A percentile compares a stretch with the other conserved stretches of the same genome.
phyloP scores from a whole-genome alignment of 495 filamentous ascomycete species.

The Lophiostoma macrostomum region DNA sequence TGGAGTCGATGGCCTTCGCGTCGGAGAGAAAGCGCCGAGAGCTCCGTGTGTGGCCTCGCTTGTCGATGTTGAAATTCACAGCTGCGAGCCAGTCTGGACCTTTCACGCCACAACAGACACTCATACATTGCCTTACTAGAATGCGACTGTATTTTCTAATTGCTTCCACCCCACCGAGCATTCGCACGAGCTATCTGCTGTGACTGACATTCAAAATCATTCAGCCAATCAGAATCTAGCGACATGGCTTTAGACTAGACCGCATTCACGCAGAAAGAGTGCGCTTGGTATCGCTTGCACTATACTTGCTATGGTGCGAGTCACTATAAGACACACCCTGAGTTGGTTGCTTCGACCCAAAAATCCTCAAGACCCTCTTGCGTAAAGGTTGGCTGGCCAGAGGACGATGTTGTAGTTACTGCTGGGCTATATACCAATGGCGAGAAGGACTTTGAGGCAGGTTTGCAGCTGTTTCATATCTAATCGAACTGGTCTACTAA shows the following conservation, averaged over 20 bases:
- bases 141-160: no score
- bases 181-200: no score
- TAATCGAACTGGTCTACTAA: conserved; percentile 51
- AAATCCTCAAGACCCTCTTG: conserved; percentile 55
- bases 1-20: conserved; percentile 18
- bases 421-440: conserved; percentile 52
- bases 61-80: conserved; percentile 12
- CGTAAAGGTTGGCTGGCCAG: conserved; percentile 45
- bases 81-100: no score
- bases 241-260: neutral
- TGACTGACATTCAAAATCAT: neutral
- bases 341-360: conserved; percentile 62
- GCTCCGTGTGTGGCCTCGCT: conserved; percentile 23
- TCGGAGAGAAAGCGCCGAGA: conserved; percentile 23
- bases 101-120: no score
- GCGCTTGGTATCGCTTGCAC: conserved; percentile 24
- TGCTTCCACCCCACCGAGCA: no score
- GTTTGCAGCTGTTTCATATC: conserved; percentile 55
- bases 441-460: conserved; percentile 55
- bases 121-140: no score
- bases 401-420: conserved; percentile 56
- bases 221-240: conserved; percentile 9
- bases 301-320: conserved; percentile 21
- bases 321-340: conserved; percentile 56
- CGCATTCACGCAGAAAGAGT: conserved; percentile 21